Conservation (phyloP, 257 asterid species). For the Dorcoceras hygrometricum region DNA sequence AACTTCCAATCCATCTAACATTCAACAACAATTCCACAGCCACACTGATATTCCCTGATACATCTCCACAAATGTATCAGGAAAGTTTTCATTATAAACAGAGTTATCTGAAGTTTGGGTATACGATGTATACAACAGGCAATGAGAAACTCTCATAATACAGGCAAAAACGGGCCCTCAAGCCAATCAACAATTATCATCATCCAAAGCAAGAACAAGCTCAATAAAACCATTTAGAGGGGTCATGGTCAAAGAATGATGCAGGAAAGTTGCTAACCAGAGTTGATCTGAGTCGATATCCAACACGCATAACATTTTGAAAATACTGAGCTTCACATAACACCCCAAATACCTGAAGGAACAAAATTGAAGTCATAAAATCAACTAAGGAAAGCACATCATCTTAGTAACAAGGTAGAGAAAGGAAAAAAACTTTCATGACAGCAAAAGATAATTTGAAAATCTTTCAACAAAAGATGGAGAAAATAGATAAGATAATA, state of each 20-base stretch:
- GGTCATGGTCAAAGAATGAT: conserved; percentile 12
- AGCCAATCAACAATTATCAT: background rate
- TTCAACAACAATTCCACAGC: conserved; percentile 1
- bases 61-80: background rate
- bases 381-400: conserved; percentile 4
- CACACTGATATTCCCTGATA: conserved; percentile 10
- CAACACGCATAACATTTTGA: conserved; percentile 97
- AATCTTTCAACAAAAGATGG: background rate
- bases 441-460: conserved; percentile 14
- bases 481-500: conserved; percentile 5
- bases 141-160: background rate
- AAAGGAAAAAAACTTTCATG: background rate
- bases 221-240: background rate
- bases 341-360: conserved; percentile 72
- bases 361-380: conserved; percentile 18
- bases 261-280: conserved; percentile 52
- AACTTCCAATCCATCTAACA: conserved; percentile 12
- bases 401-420: conserved; percentile 14
- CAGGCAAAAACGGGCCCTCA: background rate
- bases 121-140: background rate
- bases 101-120: background rate
- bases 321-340: conserved; percentile 93
- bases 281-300: conserved; percentile 85
- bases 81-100: background rate
- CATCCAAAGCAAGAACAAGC: background rate